These are phyloP conservation scores for Nothopassalora personata DNA, from an alignment of 2,329 filamentous ascomycete species.

Conservation along the genomic window DNA sequence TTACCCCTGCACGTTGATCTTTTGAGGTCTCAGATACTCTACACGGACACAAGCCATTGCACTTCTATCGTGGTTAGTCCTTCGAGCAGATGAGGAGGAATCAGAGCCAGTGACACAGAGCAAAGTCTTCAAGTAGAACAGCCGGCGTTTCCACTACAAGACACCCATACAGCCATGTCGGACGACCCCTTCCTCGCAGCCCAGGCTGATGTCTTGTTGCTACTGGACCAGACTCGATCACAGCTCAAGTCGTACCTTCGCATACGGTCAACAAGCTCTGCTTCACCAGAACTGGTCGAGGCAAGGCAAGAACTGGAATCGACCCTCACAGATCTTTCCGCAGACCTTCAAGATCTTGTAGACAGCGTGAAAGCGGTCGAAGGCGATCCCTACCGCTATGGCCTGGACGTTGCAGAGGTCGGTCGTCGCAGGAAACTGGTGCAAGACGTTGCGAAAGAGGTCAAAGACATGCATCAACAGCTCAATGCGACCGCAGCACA, in stretches of 20 bases:
- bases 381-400: slow-evolving; percentile 78
- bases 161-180: slow-evolving; percentile 17
- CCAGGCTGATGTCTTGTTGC: slow-evolving; percentile 70
- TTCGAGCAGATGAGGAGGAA: neutral
- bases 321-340: slow-evolving; percentile 65
- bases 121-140: neutral
- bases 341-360: slow-evolving; percentile 83
- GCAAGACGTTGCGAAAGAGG: slow-evolving; percentile 79
- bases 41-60: neutral
- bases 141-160: neutral
- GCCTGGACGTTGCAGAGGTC: slow-evolving; percentile 77
- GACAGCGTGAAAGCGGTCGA: slow-evolving; percentile 85
- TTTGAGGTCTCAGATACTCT: neutral
- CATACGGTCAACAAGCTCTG: slow-evolving; percentile 73
- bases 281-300: slow-evolving; percentile 65
- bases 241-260: slow-evolving; percentile 93
- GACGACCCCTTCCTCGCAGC: slow-evolving; percentile 49
- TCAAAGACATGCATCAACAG: slow-evolving; percentile 84
- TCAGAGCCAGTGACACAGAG: neutral
- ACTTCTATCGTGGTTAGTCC: neutral
- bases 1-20: neutral
- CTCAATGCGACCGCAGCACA: slow-evolving; percentile 56
- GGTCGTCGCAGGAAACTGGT: slow-evolving; percentile 74
- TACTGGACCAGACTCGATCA: slow-evolving; percentile 73
- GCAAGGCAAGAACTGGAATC: slow-evolving; percentile 70